Percentiles rank a stretch among this genome's conserved stretches.
Conservation (phyloP, 768 basidiomycete genomes). For the Boletus vinaceobasis region DNA sequence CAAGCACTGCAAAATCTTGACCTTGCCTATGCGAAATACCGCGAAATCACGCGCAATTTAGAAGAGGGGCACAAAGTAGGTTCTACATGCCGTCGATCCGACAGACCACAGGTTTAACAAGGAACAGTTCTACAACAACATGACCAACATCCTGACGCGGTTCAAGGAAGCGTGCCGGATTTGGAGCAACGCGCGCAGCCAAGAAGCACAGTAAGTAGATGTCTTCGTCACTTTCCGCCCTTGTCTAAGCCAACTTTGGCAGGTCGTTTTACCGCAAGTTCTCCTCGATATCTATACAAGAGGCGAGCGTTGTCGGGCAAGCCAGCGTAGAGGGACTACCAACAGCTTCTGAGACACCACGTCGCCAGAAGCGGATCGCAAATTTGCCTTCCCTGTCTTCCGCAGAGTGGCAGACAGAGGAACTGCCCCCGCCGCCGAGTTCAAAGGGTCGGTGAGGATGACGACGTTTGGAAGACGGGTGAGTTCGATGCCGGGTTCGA, state of each 20-base stretch:
- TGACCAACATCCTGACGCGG: slow-evolving; percentile 64
- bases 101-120: neutral
- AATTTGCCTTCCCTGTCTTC: slow-evolving; percentile 47
- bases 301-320: slow-evolving; percentile 12
- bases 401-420: slow-evolving; percentile 53
- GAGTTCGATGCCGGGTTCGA: neutral
- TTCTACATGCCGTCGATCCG: neutral
- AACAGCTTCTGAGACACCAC: slow-evolving; percentile 6
- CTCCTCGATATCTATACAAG: slow-evolving; percentile 32
- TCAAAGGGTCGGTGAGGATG: slow-evolving; percentile 3
- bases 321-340: neutral
- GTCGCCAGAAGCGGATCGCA: slow-evolving; percentile 28
- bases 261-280: slow-evolving; percentile 23
- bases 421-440: slow-evolving; percentile 40
- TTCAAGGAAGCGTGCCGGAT: slow-evolving; percentile 74
- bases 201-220: slow-evolving; percentile 66
- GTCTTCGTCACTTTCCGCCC: neutral
- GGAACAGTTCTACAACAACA: slow-evolving; percentile 86
- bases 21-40: slow-evolving; percentile 81
- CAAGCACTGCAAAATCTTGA: slow-evolving; percentile 79
- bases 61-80: slow-evolving; percentile 83
- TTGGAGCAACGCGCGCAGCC: slow-evolving; percentile 69
- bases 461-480: neutral
- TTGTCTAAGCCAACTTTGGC: neutral
- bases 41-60: slow-evolving; percentile 79